Percentiles rank a stretch among this genome's conserved stretches.
These are phyloP conservation scores for Ceratobasidium papillatum DNA, from an alignment of 1,284 basidiomycete species.

Conservation along the genomic window DNA sequence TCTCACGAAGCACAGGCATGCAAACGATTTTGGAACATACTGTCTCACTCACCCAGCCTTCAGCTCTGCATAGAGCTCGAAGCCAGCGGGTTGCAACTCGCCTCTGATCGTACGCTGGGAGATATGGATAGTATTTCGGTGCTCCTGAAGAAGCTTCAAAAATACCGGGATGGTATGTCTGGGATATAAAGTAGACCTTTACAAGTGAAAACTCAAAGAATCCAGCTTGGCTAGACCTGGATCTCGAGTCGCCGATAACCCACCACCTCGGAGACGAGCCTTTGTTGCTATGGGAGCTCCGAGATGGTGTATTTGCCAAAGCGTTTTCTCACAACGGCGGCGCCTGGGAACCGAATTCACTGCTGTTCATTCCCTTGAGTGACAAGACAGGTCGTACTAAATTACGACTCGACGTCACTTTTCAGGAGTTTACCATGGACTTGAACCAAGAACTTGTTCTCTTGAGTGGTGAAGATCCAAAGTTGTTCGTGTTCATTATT, in stretches of 20 bases:
- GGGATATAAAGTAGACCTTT: not conserved
- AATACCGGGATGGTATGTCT: constrained; percentile 6
- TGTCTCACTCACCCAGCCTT: not conserved
- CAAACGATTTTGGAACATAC: not conserved
- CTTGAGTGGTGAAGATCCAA: not conserved
- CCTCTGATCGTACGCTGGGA: not conserved
- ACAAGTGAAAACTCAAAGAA: not conserved
- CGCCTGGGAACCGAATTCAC: not conserved
- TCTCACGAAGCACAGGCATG: not conserved
- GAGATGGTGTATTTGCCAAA: not conserved
- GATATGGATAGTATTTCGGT: not conserved
- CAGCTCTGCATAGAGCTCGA: constrained; percentile 14
- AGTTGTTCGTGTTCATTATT: not conserved
- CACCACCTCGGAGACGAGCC: not conserved
- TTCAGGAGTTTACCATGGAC: constrained; percentile 2
- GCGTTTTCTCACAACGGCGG: not conserved
- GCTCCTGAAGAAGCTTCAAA: not conserved
- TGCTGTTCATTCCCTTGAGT: not conserved
- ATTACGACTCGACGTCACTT: not conserved
- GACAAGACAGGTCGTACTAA: not conserved
- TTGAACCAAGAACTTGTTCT: not conserved
- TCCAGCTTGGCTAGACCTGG: constrained; percentile 6
- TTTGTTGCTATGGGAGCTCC: not conserved
- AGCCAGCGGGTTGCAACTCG: not conserved
- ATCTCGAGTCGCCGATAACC: not conserved